Evolutionary conservation across 1,284 basidiomycete species (phyloP).

Genomic region (Cutaneotrichosporon curvatum): DNA sequence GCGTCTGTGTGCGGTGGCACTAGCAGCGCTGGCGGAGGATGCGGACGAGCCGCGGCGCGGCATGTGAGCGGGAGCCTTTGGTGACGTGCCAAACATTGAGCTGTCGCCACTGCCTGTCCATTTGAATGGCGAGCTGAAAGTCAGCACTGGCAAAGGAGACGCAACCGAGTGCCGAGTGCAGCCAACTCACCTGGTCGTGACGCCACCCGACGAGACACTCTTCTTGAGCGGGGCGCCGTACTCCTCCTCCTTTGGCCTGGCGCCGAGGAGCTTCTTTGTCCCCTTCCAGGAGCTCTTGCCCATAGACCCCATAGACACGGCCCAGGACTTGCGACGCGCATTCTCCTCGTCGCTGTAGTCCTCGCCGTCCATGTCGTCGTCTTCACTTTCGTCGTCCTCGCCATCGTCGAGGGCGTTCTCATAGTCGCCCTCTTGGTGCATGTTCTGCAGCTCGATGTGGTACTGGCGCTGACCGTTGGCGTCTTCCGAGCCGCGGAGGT

Average conservation of each 20-base stretch:
- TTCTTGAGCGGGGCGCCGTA: constrained; percentile 40
- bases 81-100: background rate
- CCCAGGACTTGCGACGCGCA: constrained; percentile 14
- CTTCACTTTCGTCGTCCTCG: constrained; percentile 17
- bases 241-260: constrained; percentile 18
- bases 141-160: constrained; percentile 5
- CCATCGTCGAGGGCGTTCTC: constrained; percentile 30
- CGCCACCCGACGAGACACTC: constrained; percentile 35
- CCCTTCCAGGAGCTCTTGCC: constrained; percentile 29
- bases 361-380: constrained; percentile 26
- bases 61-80: background rate
- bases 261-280: constrained; percentile 38
- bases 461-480: constrained; percentile 16
- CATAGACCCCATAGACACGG: constrained; percentile 16
- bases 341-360: constrained; percentile 24
- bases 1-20: constrained; percentile 1
- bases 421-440: constrained; percentile 20
- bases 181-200: constrained; percentile 34
- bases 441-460: constrained; percentile 10
- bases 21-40: constrained; percentile 6
- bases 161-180: too few relatives aligned
- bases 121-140: constrained; percentile 35
- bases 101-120: constrained; percentile 14
- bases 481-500: constrained; percentile 9
- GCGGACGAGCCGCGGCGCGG: background rate